Evolutionary conservation across 2,329 filamentous ascomycete species (phyloP), one percentile per base, ranked within the genome.

Genomic region (Metarhizium brunneum): DNA sequence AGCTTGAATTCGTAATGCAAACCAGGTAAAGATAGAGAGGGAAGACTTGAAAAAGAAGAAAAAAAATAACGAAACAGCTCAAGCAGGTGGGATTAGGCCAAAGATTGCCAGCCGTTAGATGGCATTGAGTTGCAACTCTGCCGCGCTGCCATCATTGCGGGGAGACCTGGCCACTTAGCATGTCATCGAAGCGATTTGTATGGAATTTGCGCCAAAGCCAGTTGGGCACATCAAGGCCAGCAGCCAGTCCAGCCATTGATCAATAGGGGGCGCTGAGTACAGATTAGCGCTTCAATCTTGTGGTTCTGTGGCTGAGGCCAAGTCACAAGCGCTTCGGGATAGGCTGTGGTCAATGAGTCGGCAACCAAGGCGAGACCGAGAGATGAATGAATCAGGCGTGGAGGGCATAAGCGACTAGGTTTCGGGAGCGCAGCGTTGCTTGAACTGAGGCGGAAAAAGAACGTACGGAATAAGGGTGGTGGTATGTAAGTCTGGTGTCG

Each of bases 401-500:
- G 5, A 16, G 38, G 38, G 38, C 3, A 25, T 25, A 16, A 40
- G 38, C 11, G 11, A 40, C 38, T 5, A 40, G 38, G 10, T 14
- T 40, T 11, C 13, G 38, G 38, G 38, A 40, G 13, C 14, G n/a
- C 14, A 16, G 38, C 38, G 1, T 14, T 40, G 38, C 13, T 14
- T 16, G 14, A 49, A 14, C 36, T 52, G 54, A 52, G 54, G 59
- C 54, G 45, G 54, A 40, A 45, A 56, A 52, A 49, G 30, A 54
- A 55, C 48, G 55, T 71, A 81, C 78, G 78, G 65, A 81, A 81
- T 53, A 76, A 78, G 58, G 76, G 75, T 64, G 72, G 70, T 63
- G 76, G 76, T 47, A 73, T 68, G 60, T 67, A 59, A 3, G 53
- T 50, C 25, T 52, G 18, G 36, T 54, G 38, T 40, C 56, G 50